Evolutionary conservation across 352 stramenopile genomes (phyloP), one percentile per base, ranked within the genome.

Genomic region (Globisporangium barbulae): DNA sequence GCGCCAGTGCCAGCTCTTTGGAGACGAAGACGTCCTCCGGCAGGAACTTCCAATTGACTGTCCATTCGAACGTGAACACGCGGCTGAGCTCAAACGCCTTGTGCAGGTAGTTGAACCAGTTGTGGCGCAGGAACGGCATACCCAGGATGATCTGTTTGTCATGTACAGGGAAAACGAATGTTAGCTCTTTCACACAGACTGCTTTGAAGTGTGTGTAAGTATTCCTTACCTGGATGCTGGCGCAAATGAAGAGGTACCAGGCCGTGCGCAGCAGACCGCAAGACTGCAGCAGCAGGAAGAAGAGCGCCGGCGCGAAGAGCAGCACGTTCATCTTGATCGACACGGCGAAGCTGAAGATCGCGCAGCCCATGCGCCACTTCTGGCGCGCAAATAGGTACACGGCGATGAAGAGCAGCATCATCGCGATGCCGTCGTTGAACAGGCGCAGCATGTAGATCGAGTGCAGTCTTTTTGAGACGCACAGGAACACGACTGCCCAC

Each of bases 261-360:
- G 93, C 59, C 2, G 91, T 96, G 37, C 81, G 81, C 15, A 90
- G 50, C 42, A 96, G 65, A 12, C 91, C 91, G 48, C 78, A 92
- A 15, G 79, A 89, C 70, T 98, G 93, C 22, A 99, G 77, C 49
- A 99, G 74, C 48, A 99, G 73, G 59, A 99, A 92, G 53, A 99
- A 91, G 2, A 99, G 73, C 42, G 94, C 97, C 0, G 97, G 97
- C 45, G 97, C 96, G 68, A 99, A 99, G 13, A 99, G 83, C 48
- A 99, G 79, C 35, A 99, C 85, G 84, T 99, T 99, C 98, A 99
- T 99, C 81, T 99, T 99, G 70, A 99, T 92, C 37, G 91, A 98
- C 9, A 99, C 96, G 19, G 94, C 96, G 30, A 98, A 75, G 55
- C 93, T 98, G 81, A 98, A 99, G 42, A 98, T 47, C 3, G 97